A percentile compares a stretch with the other conserved stretches of the same genome.
phyloP scores from a whole-genome alignment of 2,329 filamentous ascomycete genomes.

The Huntiella savannae region DNA sequence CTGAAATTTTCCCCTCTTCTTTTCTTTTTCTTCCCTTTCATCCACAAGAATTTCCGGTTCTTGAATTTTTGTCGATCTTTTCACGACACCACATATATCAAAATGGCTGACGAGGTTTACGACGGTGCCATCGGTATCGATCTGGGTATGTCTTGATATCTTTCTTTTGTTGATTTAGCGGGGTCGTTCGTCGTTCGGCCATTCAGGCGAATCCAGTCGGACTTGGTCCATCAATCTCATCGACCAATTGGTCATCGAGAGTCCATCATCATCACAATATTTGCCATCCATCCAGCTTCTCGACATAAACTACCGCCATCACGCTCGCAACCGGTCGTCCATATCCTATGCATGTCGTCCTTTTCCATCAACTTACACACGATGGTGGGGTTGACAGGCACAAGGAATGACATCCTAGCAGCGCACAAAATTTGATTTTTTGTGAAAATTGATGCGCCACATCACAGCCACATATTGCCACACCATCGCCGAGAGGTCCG shows the following conservation, averaged over 20 bases:
- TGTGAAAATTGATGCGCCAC: conserved; percentile 1
- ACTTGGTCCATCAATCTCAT: too few relatives aligned
- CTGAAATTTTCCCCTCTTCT: conserved; percentile 11
- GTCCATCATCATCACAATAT: too few relatives aligned
- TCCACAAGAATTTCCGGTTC: conserved; percentile 13
- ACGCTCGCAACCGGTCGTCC: too few relatives aligned
- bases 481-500: neutral
- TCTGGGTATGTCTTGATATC: conserved; percentile 51
- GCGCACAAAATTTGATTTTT: conserved; percentile 7
- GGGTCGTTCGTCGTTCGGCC: too few relatives aligned
- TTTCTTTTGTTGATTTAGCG: neutral
- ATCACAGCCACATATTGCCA: neutral
- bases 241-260: too few relatives aligned
- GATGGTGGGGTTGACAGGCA: neutral
- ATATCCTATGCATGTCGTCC: too few relatives aligned
- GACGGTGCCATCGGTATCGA: conserved; percentile 99
- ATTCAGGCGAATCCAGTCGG: too few relatives aligned
- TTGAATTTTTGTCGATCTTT: conserved; percentile 12
- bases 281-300: too few relatives aligned
- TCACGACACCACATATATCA: conserved; percentile 12
- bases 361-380: too few relatives aligned
- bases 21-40: conserved; percentile 11
- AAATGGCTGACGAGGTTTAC: conserved; percentile 93
- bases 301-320: too few relatives aligned
- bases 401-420: neutral